These are phyloP conservation scores for Naganishia cerealis DNA, from an alignment of 1,284 basidiomycete species.

Conservation along the genomic window DNA sequence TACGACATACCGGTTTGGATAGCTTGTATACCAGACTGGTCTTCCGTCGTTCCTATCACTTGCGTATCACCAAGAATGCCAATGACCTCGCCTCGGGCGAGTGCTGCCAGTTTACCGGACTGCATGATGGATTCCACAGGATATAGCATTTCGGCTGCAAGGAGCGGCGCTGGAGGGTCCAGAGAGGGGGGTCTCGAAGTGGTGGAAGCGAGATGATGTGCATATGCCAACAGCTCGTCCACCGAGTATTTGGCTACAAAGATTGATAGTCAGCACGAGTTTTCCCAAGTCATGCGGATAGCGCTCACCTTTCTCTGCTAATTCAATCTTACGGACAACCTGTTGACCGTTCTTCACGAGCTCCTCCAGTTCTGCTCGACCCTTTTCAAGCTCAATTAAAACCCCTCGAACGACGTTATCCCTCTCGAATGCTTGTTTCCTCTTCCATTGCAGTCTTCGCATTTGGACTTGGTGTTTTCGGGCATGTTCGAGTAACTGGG, in stretches of 20 bases:
- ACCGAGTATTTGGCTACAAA: conserved; percentile 5
- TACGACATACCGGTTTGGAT: neutral
- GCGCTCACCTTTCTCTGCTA: conserved; percentile 27
- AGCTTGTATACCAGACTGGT: conserved; percentile 7
- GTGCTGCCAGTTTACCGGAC: conserved; percentile 23
- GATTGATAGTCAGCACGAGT: neutral
- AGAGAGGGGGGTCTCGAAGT: conserved; percentile 19
- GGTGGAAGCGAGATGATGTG: conserved; percentile 18
- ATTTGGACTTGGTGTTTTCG: conserved; percentile 27
- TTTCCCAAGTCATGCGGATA: too few species aligned
- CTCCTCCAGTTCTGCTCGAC: conserved; percentile 37
- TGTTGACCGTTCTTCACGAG: conserved; percentile 38
- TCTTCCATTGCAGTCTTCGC: conserved; percentile 25
- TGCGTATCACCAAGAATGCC: conserved; percentile 21
- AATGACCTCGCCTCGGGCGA: conserved; percentile 26
- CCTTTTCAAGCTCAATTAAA: conserved; percentile 24
- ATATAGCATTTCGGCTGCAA: conserved; percentile 25
- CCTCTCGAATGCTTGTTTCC: conserved; percentile 16
- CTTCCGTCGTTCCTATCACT: conserved; percentile 10
- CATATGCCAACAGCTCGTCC: conserved; percentile 13
- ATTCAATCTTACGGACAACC: conserved; percentile 25
- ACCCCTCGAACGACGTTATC: conserved; percentile 21
- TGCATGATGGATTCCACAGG: conserved; percentile 30
- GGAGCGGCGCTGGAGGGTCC: conserved; percentile 15
- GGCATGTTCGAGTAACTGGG: conserved; percentile 29